A percentile compares a stretch with the other conserved stretches of the same genome.
phyloP scores from a whole-genome alignment of 345 rosid genomes.

The Syzygium oleosum region DNA sequence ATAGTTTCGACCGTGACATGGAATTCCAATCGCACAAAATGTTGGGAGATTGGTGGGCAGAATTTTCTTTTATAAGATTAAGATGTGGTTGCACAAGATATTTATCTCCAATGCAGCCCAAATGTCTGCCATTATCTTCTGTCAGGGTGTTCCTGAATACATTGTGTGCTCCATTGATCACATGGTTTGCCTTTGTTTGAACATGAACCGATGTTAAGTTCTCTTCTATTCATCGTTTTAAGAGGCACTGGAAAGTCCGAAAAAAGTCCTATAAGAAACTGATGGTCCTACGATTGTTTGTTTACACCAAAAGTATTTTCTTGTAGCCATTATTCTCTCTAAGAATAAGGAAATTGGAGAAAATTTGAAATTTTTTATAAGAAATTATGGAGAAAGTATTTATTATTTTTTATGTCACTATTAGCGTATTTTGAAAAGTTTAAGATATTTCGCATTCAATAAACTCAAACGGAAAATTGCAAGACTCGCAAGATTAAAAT shows the following conservation, averaged over 20 bases:
- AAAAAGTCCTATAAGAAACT: neutral
- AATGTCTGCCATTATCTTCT: neutral
- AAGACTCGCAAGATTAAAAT: neutral
- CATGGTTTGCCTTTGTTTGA: neutral
- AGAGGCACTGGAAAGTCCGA: neutral
- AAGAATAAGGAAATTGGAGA: neutral
- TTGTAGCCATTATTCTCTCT: neutral
- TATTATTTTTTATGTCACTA: too few relatives aligned
- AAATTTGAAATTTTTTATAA: neutral
- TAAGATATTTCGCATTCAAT: neutral
- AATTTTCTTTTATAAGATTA: neutral
- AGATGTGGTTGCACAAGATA: neutral
- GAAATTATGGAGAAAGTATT: neutral
- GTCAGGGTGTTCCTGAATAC: neutral
- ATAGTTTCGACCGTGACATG: neutral
- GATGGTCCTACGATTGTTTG: neutral
- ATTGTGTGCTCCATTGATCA: neutral
- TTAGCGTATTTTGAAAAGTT: too few relatives aligned
- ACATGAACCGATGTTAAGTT: neutral
- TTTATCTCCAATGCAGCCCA: neutral
- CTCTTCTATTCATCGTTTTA: neutral
- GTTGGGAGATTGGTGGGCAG: neutral
- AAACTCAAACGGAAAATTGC: neutral
- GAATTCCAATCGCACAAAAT: neutral
- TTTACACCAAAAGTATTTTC: neutral